phyloP scores from a whole-genome alignment of 805 yeast genomes.

The Sugiyamaella qingdaonensis region DNA sequence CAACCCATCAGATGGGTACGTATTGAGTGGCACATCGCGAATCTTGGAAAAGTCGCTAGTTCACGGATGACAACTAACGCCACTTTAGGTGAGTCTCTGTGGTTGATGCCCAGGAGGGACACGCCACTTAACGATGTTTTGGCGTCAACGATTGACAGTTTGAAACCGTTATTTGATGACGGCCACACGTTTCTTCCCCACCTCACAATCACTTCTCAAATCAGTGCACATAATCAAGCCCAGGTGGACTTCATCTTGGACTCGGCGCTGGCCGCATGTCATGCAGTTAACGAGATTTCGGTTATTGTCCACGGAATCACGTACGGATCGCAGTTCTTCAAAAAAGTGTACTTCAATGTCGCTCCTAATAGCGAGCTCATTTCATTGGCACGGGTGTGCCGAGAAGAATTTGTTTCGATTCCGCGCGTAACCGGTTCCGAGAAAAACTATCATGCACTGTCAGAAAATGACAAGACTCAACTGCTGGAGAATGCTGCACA shows the following conservation, averaged over 20 bases:
- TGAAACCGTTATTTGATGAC: constrained; percentile 67
- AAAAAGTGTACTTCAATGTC: constrained; percentile 51
- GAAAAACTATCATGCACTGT: constrained; percentile 27
- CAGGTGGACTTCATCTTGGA: constrained; percentile 58
- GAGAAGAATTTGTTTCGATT: constrained; percentile 33
- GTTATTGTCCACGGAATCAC: constrained; percentile 42
- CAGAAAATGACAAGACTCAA: constrained; percentile 23
- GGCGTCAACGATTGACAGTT: constrained; percentile 55
- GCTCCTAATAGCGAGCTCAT: constrained; percentile 43
- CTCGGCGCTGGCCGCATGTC: constrained; percentile 54
- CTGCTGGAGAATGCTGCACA: constrained; percentile 35
- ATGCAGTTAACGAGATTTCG: constrained; percentile 37
- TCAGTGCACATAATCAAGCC: constrained; percentile 46
- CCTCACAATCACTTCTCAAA: constrained; percentile 65
- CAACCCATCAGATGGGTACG: background rate
- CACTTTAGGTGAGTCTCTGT: constrained; percentile 52
- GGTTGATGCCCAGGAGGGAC: constrained; percentile 67
- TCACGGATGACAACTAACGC: constrained; percentile 2
- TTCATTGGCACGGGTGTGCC: constrained; percentile 44
- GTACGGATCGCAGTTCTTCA: constrained; percentile 48
- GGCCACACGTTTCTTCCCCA: constrained; percentile 73
- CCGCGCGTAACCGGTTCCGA: constrained; percentile 22
- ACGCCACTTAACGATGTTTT: constrained; percentile 54
- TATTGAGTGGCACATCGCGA: background rate
- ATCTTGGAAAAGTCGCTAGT: background rate